Conservation (phyloP, 306 rosid genomes). For the Echinosophora koreensis region DNA sequence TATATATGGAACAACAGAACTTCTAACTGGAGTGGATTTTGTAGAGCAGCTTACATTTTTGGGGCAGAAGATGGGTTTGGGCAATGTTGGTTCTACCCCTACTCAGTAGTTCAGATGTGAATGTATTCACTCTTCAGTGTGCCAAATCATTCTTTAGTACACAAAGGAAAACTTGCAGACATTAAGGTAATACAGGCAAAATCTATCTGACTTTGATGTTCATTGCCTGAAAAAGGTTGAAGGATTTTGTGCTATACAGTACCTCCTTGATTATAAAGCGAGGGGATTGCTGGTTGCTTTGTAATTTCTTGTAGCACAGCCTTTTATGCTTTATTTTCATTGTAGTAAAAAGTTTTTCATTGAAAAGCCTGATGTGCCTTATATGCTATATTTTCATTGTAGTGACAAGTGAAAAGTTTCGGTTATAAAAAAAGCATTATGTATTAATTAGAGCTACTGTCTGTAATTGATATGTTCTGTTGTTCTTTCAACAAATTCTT, state of each 20-base stretch:
- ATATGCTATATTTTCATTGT: slow-evolving; percentile 42
- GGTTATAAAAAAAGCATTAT: slow-evolving; percentile 39
- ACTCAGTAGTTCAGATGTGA: slow-evolving; percentile 55
- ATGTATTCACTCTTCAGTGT: slow-evolving; percentile 13
- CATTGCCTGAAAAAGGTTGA: slow-evolving; percentile 12
- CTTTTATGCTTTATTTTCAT: slow-evolving; percentile 45
- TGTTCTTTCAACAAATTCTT: slow-evolving; percentile 19
- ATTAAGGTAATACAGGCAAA: slow-evolving; percentile 38
- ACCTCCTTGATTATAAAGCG: slow-evolving; percentile 42
- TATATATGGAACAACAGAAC: slow-evolving; percentile 88
- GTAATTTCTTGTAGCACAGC: slow-evolving; percentile 36
- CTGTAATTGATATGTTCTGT: slow-evolving; percentile 43
- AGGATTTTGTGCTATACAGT: slow-evolving; percentile 39
- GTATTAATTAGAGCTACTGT: slow-evolving; percentile 29
- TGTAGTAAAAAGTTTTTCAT: slow-evolving; percentile 39
- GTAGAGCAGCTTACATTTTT: slow-evolving; percentile 85
- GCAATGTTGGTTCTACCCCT: slow-evolving; percentile 61
- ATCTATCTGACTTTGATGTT: slow-evolving; percentile 38
- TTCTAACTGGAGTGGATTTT: slow-evolving; percentile 92
- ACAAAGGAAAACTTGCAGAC: slow-evolving; percentile 35
- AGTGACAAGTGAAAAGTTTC: slow-evolving; percentile 36
- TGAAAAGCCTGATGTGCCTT: slow-evolving; percentile 43
- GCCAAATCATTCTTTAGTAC: slow-evolving; percentile 45
- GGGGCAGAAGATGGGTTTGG: slow-evolving; percentile 97
- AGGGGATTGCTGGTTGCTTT: slow-evolving; percentile 40